Evolutionary conservation across 1,284 basidiomycete genomes (phyloP), one percentile per base, ranked within the genome.

Genomic region (Papiliotrema fonsecae): DNA sequence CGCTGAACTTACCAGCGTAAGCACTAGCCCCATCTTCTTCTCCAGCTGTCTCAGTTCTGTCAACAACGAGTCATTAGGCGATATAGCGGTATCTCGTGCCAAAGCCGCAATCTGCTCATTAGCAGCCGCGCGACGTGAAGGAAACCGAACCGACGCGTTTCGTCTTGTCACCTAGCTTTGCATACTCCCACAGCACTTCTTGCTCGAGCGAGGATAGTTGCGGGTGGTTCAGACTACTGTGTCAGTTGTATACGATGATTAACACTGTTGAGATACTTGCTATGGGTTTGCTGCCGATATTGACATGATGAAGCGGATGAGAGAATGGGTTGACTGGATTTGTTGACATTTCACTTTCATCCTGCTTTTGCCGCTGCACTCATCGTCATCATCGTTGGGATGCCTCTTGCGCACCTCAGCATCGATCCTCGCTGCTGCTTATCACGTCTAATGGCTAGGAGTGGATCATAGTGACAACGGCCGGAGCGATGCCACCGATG

Each of bases 11-110:
- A 88, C 90, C 73, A 93, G 71, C 0, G 91, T 94, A 63, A 93
- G 75, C 0, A 94, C 89, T 32, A 98, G 78, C 6, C 89, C 90
- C 87, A 97, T 93, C 73, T 96, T 96, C 67, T 87, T 83, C 70
- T 97, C 94, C 38, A 97, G 76, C 1, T 83, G 79, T 35, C 93
- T 79, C 35, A 98, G 71, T 49, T 86, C 83, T 36, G 79, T 78
- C n/a, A 97, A 76, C 60, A 97, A 78, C 45, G 73, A 76, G 58
- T 82, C 81, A 70, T 88, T 92, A 32, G 83, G 88, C 52, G 78
- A 81, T 55, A 84, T 84, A 47, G 67, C 61, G 2, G 68, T 74
- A 34, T 59, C 61, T 30, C 65, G 71, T 22, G 66, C 73, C 27
- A 73, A 67, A 51, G 54, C 60, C 25, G 60, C 60, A 52, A 78